phyloP scores from a whole-genome alignment of 148 eudicot species.

The Silene latifolia region DNA sequence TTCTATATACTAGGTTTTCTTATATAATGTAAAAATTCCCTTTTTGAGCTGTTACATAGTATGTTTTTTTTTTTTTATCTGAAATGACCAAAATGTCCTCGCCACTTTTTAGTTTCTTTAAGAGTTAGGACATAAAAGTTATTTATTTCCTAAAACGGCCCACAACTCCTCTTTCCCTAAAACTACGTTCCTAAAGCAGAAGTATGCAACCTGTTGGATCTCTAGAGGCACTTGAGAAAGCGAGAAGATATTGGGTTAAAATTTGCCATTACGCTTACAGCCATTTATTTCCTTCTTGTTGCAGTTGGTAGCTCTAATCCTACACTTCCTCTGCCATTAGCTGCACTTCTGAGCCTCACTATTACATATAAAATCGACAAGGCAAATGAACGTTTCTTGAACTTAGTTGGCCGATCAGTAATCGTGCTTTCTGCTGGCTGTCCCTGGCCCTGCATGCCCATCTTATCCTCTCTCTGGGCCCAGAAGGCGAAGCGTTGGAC shows the following conservation, averaged over 20 bases:
- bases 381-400: constrained; percentile 61
- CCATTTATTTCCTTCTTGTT: constrained; percentile 8
- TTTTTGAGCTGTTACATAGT: no score
- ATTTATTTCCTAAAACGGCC: neutral
- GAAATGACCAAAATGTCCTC: neutral
- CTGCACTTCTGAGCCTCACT: constrained; percentile 88
- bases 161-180: neutral
- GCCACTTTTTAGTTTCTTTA: neutral
- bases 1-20: no score
- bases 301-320: constrained; percentile 67
- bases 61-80: neutral
- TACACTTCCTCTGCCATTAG: constrained; percentile 89
- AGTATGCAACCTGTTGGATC: neutral
- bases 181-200: neutral
- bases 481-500: constrained; percentile 98
- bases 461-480: constrained; percentile 84
- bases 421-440: constrained; percentile 74
- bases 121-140: neutral
- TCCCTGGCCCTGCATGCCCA: constrained; percentile 99
- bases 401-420: constrained; percentile 72
- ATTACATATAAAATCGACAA: constrained; percentile 92
- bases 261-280: neutral
- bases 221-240: neutral
- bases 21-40: no score
- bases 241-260: neutral